Base-by-base conservation (phyloP, 164 flowering plant genomes). In the Tetrastigma voinierianum region DNA sequence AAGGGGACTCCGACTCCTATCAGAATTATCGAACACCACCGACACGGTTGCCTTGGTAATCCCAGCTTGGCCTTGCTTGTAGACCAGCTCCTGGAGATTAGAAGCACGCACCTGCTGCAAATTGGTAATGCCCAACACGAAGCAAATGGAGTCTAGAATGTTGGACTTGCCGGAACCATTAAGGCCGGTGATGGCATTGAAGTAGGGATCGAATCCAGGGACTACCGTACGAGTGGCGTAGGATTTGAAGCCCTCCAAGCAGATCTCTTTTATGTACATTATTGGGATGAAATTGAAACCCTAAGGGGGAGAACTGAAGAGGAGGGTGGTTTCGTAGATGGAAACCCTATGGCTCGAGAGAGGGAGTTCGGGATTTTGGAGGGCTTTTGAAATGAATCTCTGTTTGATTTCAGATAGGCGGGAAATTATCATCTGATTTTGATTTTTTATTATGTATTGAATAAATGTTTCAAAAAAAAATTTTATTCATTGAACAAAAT, bases 11-110 rank as follows among this genome's bases (percentile, higher is more conserved):
- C 99, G 76, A 59, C 67, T 76, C 44, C 94, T 70, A 59, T 91
- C 87, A 0, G 90, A 83, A 70, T 96, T 96, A 68, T 93, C 97
- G 57, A 96, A 96, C 55, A 91, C 89, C 23, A 96, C 51, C 0
- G 98, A 93, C 18, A 96, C 99, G 0, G 99, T 93, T 1, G 99
- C 99, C 70, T 96, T 96, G 14, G 98, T 96, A 57, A 96, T 88
- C 15, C 99, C 99, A 47, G 99, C 98, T 74, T 96, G 99, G 2
- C 99, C 99, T 69, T 93, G 98, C 91, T 96, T 96, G 83, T 96
- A 96, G 21, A 96, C 99, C 13, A 96, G 87, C 85, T 96, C 99
- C 81, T 96, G 99, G n/a, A 96, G 82, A 76, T 93, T 91, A 1
- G 99, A 74, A 66, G 97, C 99, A 18, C 98, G 79, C 59, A 96